These are phyloP conservation scores for Tricharina praecox DNA, from an alignment of 495 filamentous ascomycete genomes.

Conservation along the genomic window DNA sequence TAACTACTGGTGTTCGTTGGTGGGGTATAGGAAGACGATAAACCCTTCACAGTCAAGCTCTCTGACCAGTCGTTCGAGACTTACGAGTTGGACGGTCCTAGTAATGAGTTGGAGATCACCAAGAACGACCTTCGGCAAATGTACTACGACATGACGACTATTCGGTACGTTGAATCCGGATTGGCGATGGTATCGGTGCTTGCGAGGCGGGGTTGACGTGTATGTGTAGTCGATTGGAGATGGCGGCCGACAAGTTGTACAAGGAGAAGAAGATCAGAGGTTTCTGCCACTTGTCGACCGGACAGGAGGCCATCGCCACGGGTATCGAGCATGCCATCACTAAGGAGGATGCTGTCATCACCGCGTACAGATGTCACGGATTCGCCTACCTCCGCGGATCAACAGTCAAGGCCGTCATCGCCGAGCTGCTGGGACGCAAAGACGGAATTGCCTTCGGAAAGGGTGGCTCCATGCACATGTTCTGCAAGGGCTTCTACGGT, in stretches of 20 bases:
- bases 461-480: slow-evolving; percentile 99
- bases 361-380: slow-evolving; percentile 95
- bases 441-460: slow-evolving; percentile 97
- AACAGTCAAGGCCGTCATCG: slow-evolving; percentile 82
- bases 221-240: slow-evolving; percentile 80
- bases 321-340: slow-evolving; percentile 93
- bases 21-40: slow-evolving; percentile 60
- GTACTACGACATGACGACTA: slow-evolving; percentile 92
- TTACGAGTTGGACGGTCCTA: slow-evolving; percentile 90
- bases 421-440: slow-evolving; percentile 83
- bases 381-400: slow-evolving; percentile 94
- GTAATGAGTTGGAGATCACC: slow-evolving; percentile 77
- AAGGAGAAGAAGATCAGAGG: slow-evolving; percentile 99
- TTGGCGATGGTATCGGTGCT: no score
- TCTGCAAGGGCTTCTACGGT: slow-evolving; percentile 91
- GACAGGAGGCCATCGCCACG: slow-evolving; percentile 91
- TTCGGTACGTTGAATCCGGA: slow-evolving; percentile 48
- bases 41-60: slow-evolving; percentile 80
- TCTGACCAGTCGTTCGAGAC: slow-evolving; percentile 98
- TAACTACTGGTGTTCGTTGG: slow-evolving; percentile 7
- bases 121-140: slow-evolving; percentile 97
- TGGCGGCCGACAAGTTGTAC: slow-evolving; percentile 94
- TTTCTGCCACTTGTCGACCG: slow-evolving; percentile 96
- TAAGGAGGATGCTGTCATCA: slow-evolving; percentile 85
- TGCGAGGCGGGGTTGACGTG: not conserved